Evolutionary conservation across 768 basidiomycete genomes (phyloP), one percentile per base, ranked within the genome.

Genomic region (Leccinellum rugosiceps): DNA sequence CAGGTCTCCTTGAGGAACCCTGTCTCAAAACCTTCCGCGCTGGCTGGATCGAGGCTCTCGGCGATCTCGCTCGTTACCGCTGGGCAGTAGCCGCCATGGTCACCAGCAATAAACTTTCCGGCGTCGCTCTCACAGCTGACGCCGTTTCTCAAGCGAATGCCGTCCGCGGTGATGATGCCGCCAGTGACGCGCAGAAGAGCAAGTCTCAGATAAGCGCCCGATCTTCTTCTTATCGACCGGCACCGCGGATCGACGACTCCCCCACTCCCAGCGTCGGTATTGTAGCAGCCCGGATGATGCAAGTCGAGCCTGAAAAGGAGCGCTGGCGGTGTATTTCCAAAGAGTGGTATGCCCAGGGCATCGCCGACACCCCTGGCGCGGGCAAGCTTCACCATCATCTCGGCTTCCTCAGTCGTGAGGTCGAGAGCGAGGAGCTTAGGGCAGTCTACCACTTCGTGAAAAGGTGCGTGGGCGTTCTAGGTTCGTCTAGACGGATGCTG

Each of bases 301-400:
- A 94, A 57, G 82, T 98, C 64, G 92, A 94, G 63, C 88, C 91
- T 0, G 91, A 98, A 74, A 87, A 92, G 64, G 95, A 97, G 66
- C 82, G 88, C 4, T 99, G 97, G 97, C 76, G 94, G 35, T 79
- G 79, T 32, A 90, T 94, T 45, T 94, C 96, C 4, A 77, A 87
- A 62, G 92, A 94, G 28, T 99, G 97, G 97, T 99, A 96, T 70
- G 87, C 83, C 17, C 79, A 83, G 35, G 95, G 94, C 0, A 76
- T 99, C 32, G 83, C 85, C 7, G 92, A 92, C 64, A 90, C 88
- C 48, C 97, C 97, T 1, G 95, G 94, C n/a, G 86, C 87, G 5
- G 97, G 97, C 3, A 87, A 95, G 67, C 75, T 99, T 41, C 97
- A 98, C 71, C 94, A 98, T 68, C 93, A 98, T 66, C 74, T 99